A percentile compares a stretch with the other conserved stretches of the same genome.
Evolutionary conservation across 2,329 filamentous ascomycete species (phyloP).

Genomic region (Capronia coronata): DNA sequence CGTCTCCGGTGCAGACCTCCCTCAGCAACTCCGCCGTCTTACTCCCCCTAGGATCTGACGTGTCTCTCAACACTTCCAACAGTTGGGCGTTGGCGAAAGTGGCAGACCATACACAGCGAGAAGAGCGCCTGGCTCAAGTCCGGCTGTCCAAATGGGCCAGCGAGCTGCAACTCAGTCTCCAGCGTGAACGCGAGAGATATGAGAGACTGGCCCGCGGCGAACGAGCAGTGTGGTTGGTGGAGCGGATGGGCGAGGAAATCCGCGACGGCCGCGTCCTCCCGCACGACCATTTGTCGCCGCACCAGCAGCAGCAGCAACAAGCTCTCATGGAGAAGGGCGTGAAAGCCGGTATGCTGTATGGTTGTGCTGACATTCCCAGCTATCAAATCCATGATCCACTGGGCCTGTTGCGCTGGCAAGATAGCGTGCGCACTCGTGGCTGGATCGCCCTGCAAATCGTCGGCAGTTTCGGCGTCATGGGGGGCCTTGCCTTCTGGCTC

Average conservation of each 20-base stretch:
- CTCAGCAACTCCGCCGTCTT: slow-evolving; percentile 30
- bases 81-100: slow-evolving; percentile 58
- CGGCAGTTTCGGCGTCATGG: slow-evolving; percentile 66
- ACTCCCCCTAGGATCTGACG: slow-evolving; percentile 27
- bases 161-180: slow-evolving; percentile 69
- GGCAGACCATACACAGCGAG: slow-evolving; percentile 52
- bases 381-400: slow-evolving; percentile 64
- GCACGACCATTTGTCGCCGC: slow-evolving; percentile 38
- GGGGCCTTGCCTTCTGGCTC: slow-evolving; percentile 63
- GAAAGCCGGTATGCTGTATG: slow-evolving; percentile 23
- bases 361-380: slow-evolving; percentile 17
- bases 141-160: slow-evolving; percentile 74
- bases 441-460: slow-evolving; percentile 66
- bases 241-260: slow-evolving; percentile 60
- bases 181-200: slow-evolving; percentile 65
- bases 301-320: slow-evolving; percentile 29
- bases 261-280: slow-evolving; percentile 58
- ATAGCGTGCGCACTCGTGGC: slow-evolving; percentile 58
- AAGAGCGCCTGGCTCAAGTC: slow-evolving; percentile 60
- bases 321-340: slow-evolving; percentile 24
- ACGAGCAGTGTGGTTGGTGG: slow-evolving; percentile 62
- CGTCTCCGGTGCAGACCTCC: slow-evolving; percentile 27
- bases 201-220: slow-evolving; percentile 57
- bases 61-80: slow-evolving; percentile 32
- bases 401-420: slow-evolving; percentile 64